Evolutionary conservation across 495 filamentous ascomycete species (phyloP).

Genomic region (Viridothelium virens): DNA sequence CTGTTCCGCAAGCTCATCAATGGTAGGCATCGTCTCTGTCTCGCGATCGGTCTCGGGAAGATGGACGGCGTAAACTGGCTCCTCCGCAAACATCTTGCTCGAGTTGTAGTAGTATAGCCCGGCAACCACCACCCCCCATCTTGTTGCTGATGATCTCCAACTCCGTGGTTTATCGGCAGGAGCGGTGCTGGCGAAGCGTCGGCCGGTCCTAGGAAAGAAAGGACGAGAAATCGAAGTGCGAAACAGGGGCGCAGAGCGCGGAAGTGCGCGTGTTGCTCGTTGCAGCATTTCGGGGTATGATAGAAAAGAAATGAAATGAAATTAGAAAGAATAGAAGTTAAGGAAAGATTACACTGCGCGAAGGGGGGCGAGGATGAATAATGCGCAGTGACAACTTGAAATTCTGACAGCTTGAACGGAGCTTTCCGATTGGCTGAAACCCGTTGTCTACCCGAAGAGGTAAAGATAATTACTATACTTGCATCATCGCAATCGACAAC

Average conservation of each 20-base stretch:
- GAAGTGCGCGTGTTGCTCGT: conserved; percentile 14
- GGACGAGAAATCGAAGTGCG: conserved; percentile 16
- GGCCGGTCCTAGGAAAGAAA: conserved; percentile 21
- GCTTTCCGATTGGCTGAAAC: neutral
- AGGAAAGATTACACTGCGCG: neutral
- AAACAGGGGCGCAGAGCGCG: conserved; percentile 2
- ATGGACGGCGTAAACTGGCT: conserved; percentile 43
- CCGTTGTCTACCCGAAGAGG: neutral
- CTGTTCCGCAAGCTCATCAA: conserved; percentile 31
- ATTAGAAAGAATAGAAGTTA: neutral
- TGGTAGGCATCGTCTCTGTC: conserved; percentile 29
- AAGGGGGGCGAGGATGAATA: neutral
- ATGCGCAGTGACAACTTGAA: neutral
- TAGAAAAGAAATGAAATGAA: neutral
- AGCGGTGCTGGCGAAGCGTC: conserved; percentile 66
- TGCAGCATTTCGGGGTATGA: conserved; percentile 17
- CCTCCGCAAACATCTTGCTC: conserved; percentile 74
- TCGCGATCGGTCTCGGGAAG: conserved; percentile 30
- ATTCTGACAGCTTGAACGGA: neutral
- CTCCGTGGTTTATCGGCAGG: conserved; percentile 58
- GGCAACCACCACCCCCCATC: conserved; percentile 69
- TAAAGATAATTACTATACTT: too few relatives aligned
- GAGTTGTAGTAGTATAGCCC: conserved; percentile 93
- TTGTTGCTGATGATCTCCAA: conserved; percentile 68
- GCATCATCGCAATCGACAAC: too few relatives aligned